Base-by-base conservation (phyloP, 2,329 filamentous ascomycete species). In the Fusarium continuum region DNA sequence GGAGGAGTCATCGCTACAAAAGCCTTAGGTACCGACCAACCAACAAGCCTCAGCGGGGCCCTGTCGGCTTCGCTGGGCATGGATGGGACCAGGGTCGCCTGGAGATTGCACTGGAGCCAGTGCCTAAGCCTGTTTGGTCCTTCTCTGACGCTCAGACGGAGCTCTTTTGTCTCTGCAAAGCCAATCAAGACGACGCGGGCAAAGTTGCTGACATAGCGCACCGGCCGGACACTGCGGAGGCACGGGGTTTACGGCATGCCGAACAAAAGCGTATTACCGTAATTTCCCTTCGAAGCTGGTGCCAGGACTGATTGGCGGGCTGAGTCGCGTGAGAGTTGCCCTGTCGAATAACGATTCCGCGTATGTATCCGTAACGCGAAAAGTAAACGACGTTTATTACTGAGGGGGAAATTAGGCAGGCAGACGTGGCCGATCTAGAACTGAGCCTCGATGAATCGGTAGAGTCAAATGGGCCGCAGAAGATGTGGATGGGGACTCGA, bases 91-190 rank as follows among this genome's bases (percentile, higher is more conserved):
- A 60, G 61, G 61, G 46, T 51, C 47, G 49, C 26, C 34, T 65
- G 68, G 68, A 70, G 67, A 70, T 70, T 70, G 55, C 68, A 68
- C 52, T 66, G 68, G 67, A 58, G 57, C 67, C 20, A 39, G 40
- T 40, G 60, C 14, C 59, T 65, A 60, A 60, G 62, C 62, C 65
- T 59, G 61, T 62, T 71, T 53, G 63, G 28, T 26, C 51, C 32
- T 63, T 55, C 41, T 68, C 54, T 67, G 65, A 67, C 63, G 61
- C 66, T 61, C 31, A 61, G 57, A 55, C 55, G 57, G 48, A 61
- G 57, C 55, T 57, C 41, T 51, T 56, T 53, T 59, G 55, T 53
- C 48, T 31, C 25, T 54, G 38, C 20, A 31, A 50, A 47, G 34
- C 65, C 68, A 69, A 62, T 31, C 32, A 39, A 22, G 34, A 35